phyloP scores from a whole-genome alignment of 108 stramenopile genomes.

The Cyclostephanos tholiformis region DNA sequence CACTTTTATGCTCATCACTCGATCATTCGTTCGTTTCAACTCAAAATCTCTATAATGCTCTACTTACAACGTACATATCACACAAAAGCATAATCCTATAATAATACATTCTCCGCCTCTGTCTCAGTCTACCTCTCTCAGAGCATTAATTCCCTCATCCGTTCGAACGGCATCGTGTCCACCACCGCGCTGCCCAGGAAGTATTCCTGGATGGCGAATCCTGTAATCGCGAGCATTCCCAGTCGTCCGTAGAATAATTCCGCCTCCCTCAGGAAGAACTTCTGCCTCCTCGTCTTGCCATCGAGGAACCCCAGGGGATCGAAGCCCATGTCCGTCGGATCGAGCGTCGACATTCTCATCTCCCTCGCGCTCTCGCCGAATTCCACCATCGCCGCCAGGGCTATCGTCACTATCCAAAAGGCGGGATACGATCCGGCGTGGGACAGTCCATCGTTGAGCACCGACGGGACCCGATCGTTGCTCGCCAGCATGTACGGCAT shows the following conservation, averaged over 20 bases:
- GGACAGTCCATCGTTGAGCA: slow-evolving; percentile 75
- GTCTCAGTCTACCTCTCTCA: background rate
- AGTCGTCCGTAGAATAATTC: slow-evolving; percentile 81
- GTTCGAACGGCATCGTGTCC: slow-evolving; percentile 25
- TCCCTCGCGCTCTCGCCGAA: slow-evolving; percentile 18
- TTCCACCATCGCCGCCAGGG: slow-evolving; percentile 48
- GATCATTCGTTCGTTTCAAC: too few relatives aligned
- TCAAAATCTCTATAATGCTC: too few relatives aligned
- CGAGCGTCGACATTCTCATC: slow-evolving; percentile 5
- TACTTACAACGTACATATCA: background rate
- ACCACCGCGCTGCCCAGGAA: slow-evolving; percentile 54
- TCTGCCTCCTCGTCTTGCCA: slow-evolving; percentile 19
- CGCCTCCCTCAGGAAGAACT: slow-evolving; percentile 52
- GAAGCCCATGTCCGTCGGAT: slow-evolving; percentile 53
- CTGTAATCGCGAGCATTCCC: slow-evolving; percentile 78
- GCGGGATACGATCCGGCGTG: slow-evolving; percentile 48
- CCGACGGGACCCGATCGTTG: slow-evolving; percentile 61
- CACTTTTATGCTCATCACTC: too few relatives aligned
- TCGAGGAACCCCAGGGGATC: slow-evolving; percentile 42
- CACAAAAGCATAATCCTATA: background rate
- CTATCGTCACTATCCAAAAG: slow-evolving; percentile 61
- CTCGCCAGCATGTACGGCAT: slow-evolving; percentile 35
- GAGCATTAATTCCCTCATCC: background rate
- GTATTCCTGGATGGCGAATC: slow-evolving; percentile 73
- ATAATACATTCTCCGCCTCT: background rate